Evolutionary conservation across 2,329 filamentous ascomycete species (phyloP).

Genomic region (Aspergillus sojae): DNA sequence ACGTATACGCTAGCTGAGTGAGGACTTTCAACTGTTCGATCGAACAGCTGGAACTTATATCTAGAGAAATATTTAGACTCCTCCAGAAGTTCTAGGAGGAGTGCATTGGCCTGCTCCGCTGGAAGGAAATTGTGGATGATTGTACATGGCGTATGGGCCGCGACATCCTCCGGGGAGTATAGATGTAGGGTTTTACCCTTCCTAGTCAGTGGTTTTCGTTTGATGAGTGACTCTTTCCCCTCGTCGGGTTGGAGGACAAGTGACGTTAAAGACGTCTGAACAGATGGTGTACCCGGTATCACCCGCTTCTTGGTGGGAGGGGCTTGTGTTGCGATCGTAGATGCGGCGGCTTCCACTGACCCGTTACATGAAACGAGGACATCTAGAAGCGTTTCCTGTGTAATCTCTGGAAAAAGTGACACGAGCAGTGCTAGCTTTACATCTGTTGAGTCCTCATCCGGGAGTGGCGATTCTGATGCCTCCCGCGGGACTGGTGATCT

Average conservation of each 20-base stretch:
- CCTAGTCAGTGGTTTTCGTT: slow-evolving; percentile 57
- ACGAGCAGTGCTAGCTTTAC: slow-evolving; percentile 82
- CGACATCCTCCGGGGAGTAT: slow-evolving; percentile 79
- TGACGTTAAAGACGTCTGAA: slow-evolving; percentile 66
- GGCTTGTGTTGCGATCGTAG: slow-evolving; percentile 50
- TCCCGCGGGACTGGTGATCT: slow-evolving; percentile 13
- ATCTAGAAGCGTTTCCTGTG: slow-evolving; percentile 73
- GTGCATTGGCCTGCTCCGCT: slow-evolving; percentile 66
- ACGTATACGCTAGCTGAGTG: slow-evolving; percentile 86
- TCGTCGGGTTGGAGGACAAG: slow-evolving; percentile 42
- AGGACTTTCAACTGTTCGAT: slow-evolving; percentile 80
- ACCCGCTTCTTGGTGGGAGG: slow-evolving; percentile 40
- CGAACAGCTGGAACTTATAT: slow-evolving; percentile 82
- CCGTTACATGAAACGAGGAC: slow-evolving; percentile 77
- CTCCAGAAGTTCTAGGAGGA: slow-evolving; percentile 74
- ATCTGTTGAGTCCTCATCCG: slow-evolving; percentile 78
- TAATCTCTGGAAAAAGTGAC: slow-evolving; percentile 69
- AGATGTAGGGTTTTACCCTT: slow-evolving; percentile 84
- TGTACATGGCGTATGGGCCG: slow-evolving; percentile 82
- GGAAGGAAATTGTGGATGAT: slow-evolving; percentile 91
- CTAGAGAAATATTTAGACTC: slow-evolving; percentile 73
- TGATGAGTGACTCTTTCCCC: slow-evolving; percentile 10
- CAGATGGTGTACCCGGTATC: slow-evolving; percentile 45
- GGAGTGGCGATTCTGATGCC: slow-evolving; percentile 17
- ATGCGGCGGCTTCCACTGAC: slow-evolving; percentile 67